Evolutionary conservation across 371 early-diverging fungal genomes (phyloP).

Genomic region (Batkoa obscura): DNA sequence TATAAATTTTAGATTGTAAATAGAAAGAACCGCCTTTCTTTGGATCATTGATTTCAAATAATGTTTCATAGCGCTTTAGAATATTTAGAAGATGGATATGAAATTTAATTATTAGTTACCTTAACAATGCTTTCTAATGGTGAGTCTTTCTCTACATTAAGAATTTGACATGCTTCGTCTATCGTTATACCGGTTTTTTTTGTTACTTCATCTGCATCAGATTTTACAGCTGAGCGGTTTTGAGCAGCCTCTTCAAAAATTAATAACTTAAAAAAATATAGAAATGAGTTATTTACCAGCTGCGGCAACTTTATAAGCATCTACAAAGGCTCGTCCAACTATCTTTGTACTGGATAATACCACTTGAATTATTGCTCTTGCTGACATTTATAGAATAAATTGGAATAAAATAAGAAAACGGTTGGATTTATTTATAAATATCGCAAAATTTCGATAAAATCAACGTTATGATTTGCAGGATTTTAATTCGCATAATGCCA

Average conservation of each 20-base stretch:
- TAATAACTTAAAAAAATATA: background rate
- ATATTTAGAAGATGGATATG: background rate
- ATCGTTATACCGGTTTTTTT: conserved; percentile 68
- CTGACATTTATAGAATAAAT: conserved; percentile 15
- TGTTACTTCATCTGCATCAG: conserved; percentile 52
- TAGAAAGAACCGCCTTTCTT: conserved; percentile 80
- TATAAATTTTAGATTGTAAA: conserved; percentile 78
- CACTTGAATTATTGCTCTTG: conserved; percentile 65
- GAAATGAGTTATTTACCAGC: conserved; percentile 42
- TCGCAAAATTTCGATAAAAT: no score
- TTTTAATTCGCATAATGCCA: no score
- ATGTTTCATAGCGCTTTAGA: conserved; percentile 62
- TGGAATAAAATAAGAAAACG: no score
- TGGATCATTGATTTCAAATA: conserved; percentile 76
- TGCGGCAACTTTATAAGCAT: conserved; percentile 82
- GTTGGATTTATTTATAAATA: no score
- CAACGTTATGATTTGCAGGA: no score
- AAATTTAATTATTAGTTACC: conserved; percentile 17
- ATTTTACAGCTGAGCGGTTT: conserved; percentile 19
- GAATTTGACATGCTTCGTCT: conserved; percentile 82
- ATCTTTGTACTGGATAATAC: conserved; percentile 67
- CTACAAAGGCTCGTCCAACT: conserved; percentile 79
- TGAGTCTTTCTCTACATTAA: conserved; percentile 63
- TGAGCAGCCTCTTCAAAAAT: conserved; percentile 26
- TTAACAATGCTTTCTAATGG: conserved; percentile 47